phyloP scores from a whole-genome alignment of 2,329 filamentous ascomycete genomes.

The Monilinia vaccinii-corymbosi region DNA sequence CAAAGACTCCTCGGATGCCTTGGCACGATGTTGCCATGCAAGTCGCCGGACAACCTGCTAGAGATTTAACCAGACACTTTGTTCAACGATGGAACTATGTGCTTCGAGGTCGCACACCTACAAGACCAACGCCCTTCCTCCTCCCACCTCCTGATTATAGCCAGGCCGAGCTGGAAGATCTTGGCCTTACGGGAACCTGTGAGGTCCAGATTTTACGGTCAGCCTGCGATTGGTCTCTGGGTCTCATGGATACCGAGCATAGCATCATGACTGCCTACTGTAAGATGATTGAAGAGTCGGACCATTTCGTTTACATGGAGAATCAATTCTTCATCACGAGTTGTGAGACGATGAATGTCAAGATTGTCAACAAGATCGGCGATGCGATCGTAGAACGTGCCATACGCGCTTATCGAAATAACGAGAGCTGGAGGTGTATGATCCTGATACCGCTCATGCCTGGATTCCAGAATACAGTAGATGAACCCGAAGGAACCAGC shows the following conservation, averaged over 20 bases:
- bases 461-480: constrained; percentile 96
- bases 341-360: constrained; percentile 76
- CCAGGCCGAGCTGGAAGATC: constrained; percentile 70
- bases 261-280: constrained; percentile 95
- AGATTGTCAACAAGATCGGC: constrained; percentile 86
- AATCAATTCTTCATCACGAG: constrained; percentile 98
- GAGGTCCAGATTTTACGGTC: constrained; percentile 94
- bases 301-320: constrained; percentile 97
- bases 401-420: constrained; percentile 70
- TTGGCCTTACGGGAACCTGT: constrained; percentile 87
- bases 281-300: constrained; percentile 87
- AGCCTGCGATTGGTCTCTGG: constrained; percentile 83
- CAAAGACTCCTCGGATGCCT: constrained; percentile 83
- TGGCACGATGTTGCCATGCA: constrained; percentile 99
- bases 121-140: constrained; percentile 84
- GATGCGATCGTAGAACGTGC: constrained; percentile 91
- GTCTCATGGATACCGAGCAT: constrained; percentile 78
- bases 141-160: constrained; percentile 90
- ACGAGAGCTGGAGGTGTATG: constrained; percentile 82
- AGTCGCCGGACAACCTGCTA: constrained; percentile 87
- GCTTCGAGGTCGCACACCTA: constrained; percentile 83
- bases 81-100: constrained; percentile 98
- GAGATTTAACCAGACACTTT: constrained; percentile 91
- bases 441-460: constrained; percentile 93
- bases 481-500: constrained; percentile 87